Percentiles rank a stretch among this genome's conserved stretches.
Evolutionary conservation across 2,329 filamentous ascomycete genomes (phyloP).

Genomic region (Blumeriella jaapii): DNA sequence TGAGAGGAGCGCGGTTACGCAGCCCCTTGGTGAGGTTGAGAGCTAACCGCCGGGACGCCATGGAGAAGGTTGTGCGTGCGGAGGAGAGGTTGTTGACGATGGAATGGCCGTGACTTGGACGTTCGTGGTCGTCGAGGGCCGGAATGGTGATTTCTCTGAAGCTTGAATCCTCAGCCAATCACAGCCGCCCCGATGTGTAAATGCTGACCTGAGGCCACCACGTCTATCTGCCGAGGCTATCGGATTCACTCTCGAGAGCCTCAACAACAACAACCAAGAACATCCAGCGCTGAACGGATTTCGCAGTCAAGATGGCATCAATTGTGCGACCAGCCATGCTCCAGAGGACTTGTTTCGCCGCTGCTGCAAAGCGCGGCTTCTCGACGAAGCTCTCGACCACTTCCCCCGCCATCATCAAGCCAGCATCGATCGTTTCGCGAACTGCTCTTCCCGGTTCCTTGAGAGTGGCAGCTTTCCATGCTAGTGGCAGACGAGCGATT

Average conservation of each 20-base stretch:
- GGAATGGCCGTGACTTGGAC: slow-evolving; percentile 17
- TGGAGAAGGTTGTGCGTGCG: slow-evolving; percentile 31
- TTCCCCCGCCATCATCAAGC: slow-evolving; percentile 26
- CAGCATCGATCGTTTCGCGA: slow-evolving; percentile 22
- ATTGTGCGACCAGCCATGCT: slow-evolving; percentile 38
- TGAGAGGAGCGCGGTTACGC: slow-evolving; percentile 76
- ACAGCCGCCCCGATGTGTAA: background rate
- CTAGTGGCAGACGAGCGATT: slow-evolving; percentile 61
- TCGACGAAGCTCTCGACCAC: slow-evolving; percentile 29
- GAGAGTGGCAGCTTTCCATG: slow-evolving; percentile 74
- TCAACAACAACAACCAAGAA: slow-evolving; percentile 5
- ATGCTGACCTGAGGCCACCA: background rate
- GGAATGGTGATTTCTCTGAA: background rate
- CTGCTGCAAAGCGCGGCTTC: slow-evolving; percentile 33
- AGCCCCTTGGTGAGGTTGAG: slow-evolving; percentile 85
- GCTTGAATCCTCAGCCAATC: background rate
- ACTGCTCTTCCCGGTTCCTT: slow-evolving; percentile 30
- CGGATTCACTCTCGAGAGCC: slow-evolving; percentile 8
- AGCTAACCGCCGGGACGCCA: slow-evolving; percentile 97
- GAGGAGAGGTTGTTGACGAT: slow-evolving; percentile 12
- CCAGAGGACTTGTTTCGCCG: slow-evolving; percentile 33
- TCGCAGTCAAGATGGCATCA: slow-evolving; percentile 36
- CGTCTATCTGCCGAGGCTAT: slow-evolving; percentile 12
- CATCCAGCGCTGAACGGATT: slow-evolving; percentile 6
- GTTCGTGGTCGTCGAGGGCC: background rate